phyloP scores from a whole-genome alignment of 2,329 filamentous ascomycete genomes.

The Penicillium capsulatum region DNA sequence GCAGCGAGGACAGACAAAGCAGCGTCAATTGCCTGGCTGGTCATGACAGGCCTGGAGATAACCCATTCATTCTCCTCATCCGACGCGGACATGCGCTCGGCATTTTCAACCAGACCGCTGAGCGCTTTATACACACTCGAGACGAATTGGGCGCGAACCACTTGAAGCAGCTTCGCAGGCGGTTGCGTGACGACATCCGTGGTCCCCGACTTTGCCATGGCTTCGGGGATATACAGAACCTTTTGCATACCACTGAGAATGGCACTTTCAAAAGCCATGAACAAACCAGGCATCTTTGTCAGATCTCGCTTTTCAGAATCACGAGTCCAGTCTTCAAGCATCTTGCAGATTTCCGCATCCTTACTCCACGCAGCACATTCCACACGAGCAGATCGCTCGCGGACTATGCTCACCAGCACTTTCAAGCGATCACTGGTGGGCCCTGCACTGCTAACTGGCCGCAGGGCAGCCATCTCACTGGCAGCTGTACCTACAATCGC shows the following conservation, averaged over 20 bases:
- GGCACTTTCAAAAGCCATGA: slow-evolving; percentile 78
- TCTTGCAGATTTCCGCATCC: slow-evolving; percentile 88
- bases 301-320: slow-evolving; percentile 77
- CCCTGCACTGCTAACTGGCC: slow-evolving; percentile 57
- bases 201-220: slow-evolving; percentile 67
- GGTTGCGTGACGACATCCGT: slow-evolving; percentile 79
- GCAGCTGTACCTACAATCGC: slow-evolving; percentile 79
- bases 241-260: slow-evolving; percentile 86
- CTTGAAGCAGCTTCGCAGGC: slow-evolving; percentile 79
- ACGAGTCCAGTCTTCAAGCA: slow-evolving; percentile 89
- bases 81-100: slow-evolving; percentile 67
- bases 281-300: slow-evolving; percentile 84
- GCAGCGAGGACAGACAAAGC: slow-evolving; percentile 43
- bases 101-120: slow-evolving; percentile 95
- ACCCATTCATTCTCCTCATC: slow-evolving; percentile 54
- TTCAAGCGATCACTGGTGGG: slow-evolving; percentile 67
- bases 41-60: slow-evolving; percentile 40
- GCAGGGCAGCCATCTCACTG: slow-evolving; percentile 75
- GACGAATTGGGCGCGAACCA: slow-evolving; percentile 88
- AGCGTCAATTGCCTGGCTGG: slow-evolving; percentile 29
- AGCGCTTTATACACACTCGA: slow-evolving; percentile 90
- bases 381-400: slow-evolving; percentile 80
- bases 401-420: slow-evolving; percentile 67
- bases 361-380: slow-evolving; percentile 88
- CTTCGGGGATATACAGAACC: slow-evolving; percentile 88